A percentile compares a stretch with the other conserved stretches of the same genome.
These are phyloP conservation scores for Schwanniomyces occidentalis DNA, from an alignment of 805 yeast species.

Conservation along the genomic window DNA sequence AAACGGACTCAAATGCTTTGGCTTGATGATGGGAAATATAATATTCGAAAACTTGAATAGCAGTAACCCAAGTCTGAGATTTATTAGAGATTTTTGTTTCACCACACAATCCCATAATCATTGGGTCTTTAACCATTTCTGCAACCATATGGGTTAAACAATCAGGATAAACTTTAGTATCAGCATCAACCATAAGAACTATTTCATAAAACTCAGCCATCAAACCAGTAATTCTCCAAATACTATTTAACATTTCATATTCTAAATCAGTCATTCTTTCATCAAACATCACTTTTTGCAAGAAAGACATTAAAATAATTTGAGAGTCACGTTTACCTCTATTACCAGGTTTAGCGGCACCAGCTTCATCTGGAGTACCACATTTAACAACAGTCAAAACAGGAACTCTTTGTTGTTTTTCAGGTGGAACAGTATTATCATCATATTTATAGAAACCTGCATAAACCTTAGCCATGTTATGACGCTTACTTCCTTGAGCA, in stretches of 20 bases:
- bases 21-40: conserved; percentile 93
- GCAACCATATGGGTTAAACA: conserved; percentile 88
- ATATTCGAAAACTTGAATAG: conserved; percentile 91
- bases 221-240: conserved; percentile 83
- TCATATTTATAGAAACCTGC: conserved; percentile 92
- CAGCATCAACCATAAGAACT: conserved; percentile 93
- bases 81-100: conserved; percentile 91
- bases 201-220: conserved; percentile 82
- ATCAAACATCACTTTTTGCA: conserved; percentile 84
- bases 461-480: conserved; percentile 95
- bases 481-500: conserved; percentile 91
- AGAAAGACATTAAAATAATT: conserved; percentile 83
- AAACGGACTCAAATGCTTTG: conserved; percentile 91
- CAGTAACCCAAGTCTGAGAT: conserved; percentile 81
- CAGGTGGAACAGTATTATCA: conserved; percentile 68
- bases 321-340: conserved; percentile 97
- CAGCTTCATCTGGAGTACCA: conserved; percentile 80
- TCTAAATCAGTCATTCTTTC: conserved; percentile 94
- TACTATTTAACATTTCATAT: conserved; percentile 68
- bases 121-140: conserved; percentile 83
- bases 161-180: conserved; percentile 85
- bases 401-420: conserved; percentile 85
- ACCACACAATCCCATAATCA: conserved; percentile 91
- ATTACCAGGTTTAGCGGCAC: conserved; percentile 74
- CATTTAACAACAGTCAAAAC: conserved; percentile 77